Conservation (phyloP, 495 filamentous ascomycete genomes). For the Neurospora sp. region DNA sequence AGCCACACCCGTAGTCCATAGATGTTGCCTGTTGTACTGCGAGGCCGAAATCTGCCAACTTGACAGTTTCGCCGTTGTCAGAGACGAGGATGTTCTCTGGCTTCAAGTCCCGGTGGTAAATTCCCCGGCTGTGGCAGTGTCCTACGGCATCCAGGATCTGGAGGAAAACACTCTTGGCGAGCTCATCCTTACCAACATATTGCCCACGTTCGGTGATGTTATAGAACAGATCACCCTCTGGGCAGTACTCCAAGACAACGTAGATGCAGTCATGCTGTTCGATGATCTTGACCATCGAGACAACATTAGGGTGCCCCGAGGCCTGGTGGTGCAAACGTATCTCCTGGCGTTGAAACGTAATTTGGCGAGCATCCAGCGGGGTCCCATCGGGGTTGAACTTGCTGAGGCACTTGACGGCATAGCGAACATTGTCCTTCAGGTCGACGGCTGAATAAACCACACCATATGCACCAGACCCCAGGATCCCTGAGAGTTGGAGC, state of each 20-base stretch:
- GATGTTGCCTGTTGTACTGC: slow-evolving; percentile 72
- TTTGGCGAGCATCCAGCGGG: slow-evolving; percentile 77
- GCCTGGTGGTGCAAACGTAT: slow-evolving; percentile 85
- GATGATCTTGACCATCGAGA: slow-evolving; percentile 89
- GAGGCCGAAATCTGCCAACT: slow-evolving; percentile 94
- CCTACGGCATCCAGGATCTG: slow-evolving; percentile 97
- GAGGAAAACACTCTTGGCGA: slow-evolving; percentile 82
- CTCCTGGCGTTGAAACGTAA: slow-evolving; percentile 84
- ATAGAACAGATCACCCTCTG: slow-evolving; percentile 92
- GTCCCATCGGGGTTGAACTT: slow-evolving; percentile 58
- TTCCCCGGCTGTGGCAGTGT: slow-evolving; percentile 84
- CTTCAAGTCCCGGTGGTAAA: slow-evolving; percentile 97
- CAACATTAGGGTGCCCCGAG: slow-evolving; percentile 83
- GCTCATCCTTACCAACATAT: slow-evolving; percentile 84
- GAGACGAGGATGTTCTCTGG: slow-evolving; percentile 96
- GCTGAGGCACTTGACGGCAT: slow-evolving; percentile 95
- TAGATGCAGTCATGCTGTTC: slow-evolving; percentile 88
- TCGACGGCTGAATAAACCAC: slow-evolving; percentile 93
- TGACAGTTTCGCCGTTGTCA: slow-evolving; percentile 76
- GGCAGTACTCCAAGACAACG: slow-evolving; percentile 95
- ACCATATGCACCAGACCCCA: slow-evolving; percentile 92
- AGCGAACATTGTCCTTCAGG: slow-evolving; percentile 67
- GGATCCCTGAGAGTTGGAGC: slow-evolving; percentile 71
- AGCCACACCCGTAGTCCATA: slow-evolving; percentile 94
- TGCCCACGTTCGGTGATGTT: slow-evolving; percentile 92